phyloP scores from a whole-genome alignment of 1,284 basidiomycete species.

The Apiotrichum laibachii region DNA sequence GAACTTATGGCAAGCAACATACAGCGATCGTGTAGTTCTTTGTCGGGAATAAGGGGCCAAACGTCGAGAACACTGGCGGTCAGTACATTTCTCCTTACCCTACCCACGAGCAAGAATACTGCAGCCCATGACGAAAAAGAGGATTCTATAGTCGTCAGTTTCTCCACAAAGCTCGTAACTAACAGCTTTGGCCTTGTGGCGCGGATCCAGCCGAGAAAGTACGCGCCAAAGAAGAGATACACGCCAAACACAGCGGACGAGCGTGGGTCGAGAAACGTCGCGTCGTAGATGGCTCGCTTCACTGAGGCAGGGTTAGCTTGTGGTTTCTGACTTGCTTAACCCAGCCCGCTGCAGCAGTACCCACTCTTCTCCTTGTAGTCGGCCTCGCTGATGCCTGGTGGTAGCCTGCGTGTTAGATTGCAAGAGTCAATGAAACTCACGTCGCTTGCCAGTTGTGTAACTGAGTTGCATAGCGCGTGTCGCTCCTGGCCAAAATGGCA shows the following conservation, averaged over 20 bases:
- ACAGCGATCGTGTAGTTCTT: constrained; percentile 61
- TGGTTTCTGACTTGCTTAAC: neutral
- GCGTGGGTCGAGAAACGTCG: constrained; percentile 65
- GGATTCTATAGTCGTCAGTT: constrained; percentile 29
- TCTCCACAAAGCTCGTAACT: no score
- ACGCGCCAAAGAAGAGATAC: constrained; percentile 67
- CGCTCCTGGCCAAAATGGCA: no score
- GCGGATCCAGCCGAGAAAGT: constrained; percentile 61
- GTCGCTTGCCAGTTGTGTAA: no score
- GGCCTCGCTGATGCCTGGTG: no score
- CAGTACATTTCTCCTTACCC: neutral
- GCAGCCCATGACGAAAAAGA: constrained; percentile 59
- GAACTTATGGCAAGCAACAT: constrained; percentile 14
- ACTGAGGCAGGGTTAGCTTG: constrained; percentile 24
- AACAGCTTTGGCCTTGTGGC: constrained; percentile 63
- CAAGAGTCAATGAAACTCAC: no score
- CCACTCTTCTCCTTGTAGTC: no score
- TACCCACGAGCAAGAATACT: constrained; percentile 43
- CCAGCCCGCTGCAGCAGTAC: no score
- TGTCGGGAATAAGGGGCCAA: constrained; percentile 63
- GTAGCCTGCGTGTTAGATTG: no score
- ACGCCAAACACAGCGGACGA: constrained; percentile 61
- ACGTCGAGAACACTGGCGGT: constrained; percentile 57
- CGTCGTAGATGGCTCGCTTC: constrained; percentile 60
- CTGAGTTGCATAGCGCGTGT: no score